A percentile compares a stretch with the other conserved stretches of the same genome.
These are phyloP conservation scores for Caryopteris hybrid DNA, from an alignment of 305 asterid genomes.

Conservation along the genomic window DNA sequence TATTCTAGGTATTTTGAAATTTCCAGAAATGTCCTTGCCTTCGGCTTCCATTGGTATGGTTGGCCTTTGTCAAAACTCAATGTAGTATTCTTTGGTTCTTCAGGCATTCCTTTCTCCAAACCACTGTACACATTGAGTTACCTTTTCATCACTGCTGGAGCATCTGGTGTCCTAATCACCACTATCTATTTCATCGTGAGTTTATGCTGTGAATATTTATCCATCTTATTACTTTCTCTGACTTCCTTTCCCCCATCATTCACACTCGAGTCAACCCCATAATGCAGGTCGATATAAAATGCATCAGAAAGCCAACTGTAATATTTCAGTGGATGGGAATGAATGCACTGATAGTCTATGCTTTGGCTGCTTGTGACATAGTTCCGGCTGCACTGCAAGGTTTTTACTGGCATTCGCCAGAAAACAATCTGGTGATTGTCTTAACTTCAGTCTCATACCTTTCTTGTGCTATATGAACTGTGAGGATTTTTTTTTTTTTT, in stretches of 20 bases:
- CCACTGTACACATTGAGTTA: constrained; percentile 84
- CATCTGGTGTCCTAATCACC: constrained; percentile 61
- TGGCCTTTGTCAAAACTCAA: neutral
- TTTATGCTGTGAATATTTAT: constrained; percentile 3
- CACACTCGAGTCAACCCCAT: constrained; percentile 10
- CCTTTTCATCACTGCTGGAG: constrained; percentile 75
- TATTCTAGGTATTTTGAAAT: constrained; percentile 39
- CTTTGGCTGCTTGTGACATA: constrained; percentile 78
- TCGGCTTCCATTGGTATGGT: neutral
- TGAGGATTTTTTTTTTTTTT: too few species aligned
- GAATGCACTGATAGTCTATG: constrained; percentile 81
- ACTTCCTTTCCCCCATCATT: neutral
- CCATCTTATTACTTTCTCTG: neutral
- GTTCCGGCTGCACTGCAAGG: constrained; percentile 78
- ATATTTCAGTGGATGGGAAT: constrained; percentile 90
- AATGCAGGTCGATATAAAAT: constrained; percentile 66
- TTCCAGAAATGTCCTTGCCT: neutral
- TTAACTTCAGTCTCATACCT: neutral
- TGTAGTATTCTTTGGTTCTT: constrained; percentile 14
- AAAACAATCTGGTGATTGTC: constrained; percentile 66
- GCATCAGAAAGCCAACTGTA: constrained; percentile 51
- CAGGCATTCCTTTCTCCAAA: constrained; percentile 78
- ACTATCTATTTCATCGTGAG: constrained; percentile 65
- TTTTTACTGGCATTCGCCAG: constrained; percentile 71
- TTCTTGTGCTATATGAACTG: neutral